Evolutionary conservation across 2,329 filamentous ascomycete species (phyloP), one percentile per base, ranked within the genome.

Genomic region (Kalaharituber pfeilii): DNA sequence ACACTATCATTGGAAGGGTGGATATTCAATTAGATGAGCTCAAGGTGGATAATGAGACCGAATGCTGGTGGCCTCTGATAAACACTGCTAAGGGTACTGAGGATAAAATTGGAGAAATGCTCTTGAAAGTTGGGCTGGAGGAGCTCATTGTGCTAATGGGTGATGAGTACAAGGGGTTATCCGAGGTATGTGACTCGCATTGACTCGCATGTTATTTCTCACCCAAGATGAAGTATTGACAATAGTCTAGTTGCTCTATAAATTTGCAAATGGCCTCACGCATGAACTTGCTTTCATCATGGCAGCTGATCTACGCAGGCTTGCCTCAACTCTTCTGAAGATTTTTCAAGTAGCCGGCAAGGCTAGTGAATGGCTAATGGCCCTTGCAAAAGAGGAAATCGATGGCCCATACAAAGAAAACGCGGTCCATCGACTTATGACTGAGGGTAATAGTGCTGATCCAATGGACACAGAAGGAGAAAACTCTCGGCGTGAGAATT

Each of bases 351-450:
- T 94, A 2, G 89, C 87, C 2, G 86, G 86, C 0, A 78, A 79
- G 33, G 84, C 85, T 2, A 76, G 77, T 44, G 86, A 95, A 56
- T 98, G 91, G 91, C 75, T 98, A 22, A 91, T 86, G 73, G 81
- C 86, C 2, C 72, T 98, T 39, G 85, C 95, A 0, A 91, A 98
- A 67, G 89, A 96, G 65, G 91, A 98, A 67, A 96, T 98, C 55
- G 91, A 96, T 64, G 89, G 89, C 0, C 81, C 91, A 18, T 79
- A 86, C 53, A 93, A 82, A 65, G 87, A 94, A 62, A 13, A 15
- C 22, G 11, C 42, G 13, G 42, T 47, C 4, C 42, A 47, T 13
- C 18, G 22, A 25, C 42, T 47, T 25, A 27, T 50, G 20, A 5
- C 11, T 13, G 47, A 28, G n/a, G 15, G 25, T 15, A 50, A 6